Percentiles rank a stretch among this genome's conserved stretches.
These are phyloP conservation scores for Agaricus blazei DNA, from an alignment of 768 basidiomycete species.

Conservation along the genomic window DNA sequence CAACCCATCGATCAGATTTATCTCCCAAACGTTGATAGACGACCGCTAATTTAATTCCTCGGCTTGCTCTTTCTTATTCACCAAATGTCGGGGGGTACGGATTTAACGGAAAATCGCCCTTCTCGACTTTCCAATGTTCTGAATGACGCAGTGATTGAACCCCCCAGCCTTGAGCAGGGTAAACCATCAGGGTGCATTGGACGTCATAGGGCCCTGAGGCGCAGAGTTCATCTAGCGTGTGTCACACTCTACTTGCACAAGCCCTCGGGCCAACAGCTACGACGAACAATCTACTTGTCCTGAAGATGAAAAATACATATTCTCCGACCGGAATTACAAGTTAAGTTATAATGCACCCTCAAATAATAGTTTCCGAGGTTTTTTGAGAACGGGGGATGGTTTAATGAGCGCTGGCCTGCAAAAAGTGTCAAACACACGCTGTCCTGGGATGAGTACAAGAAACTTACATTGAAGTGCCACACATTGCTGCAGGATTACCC, in stretches of 20 bases:
- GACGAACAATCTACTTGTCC: neutral
- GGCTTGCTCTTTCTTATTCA: neutral
- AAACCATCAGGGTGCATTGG: neutral
- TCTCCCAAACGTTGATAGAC: neutral
- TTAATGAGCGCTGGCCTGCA: conserved; percentile 47
- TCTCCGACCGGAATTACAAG: neutral
- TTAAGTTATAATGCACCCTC: conserved; percentile 35
- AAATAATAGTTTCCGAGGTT: conserved; percentile 46
- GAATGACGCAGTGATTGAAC: neutral
- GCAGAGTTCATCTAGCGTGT: neutral
- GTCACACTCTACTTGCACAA: neutral
- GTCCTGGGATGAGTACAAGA: neutral
- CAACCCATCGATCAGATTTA: neutral
- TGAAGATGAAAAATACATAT: neutral
- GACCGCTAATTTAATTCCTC: conserved; percentile 3
- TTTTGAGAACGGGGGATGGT: conserved; percentile 37
- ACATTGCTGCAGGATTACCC: conserved; percentile 93
- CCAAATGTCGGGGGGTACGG: neutral
- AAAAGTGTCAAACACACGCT: conserved; percentile 2
- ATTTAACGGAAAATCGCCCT: conserved; percentile 3
- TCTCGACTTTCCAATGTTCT: too few relatives aligned
- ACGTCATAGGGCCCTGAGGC: conserved; percentile 7
- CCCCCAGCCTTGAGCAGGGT: conserved; percentile 7
- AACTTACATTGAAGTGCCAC: conserved; percentile 88
- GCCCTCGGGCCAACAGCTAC: neutral